Evolutionary conservation across 768 basidiomycete genomes (phyloP), one percentile per base, ranked within the genome.

Genomic region (Cystofilobasidium bisporidii): DNA sequence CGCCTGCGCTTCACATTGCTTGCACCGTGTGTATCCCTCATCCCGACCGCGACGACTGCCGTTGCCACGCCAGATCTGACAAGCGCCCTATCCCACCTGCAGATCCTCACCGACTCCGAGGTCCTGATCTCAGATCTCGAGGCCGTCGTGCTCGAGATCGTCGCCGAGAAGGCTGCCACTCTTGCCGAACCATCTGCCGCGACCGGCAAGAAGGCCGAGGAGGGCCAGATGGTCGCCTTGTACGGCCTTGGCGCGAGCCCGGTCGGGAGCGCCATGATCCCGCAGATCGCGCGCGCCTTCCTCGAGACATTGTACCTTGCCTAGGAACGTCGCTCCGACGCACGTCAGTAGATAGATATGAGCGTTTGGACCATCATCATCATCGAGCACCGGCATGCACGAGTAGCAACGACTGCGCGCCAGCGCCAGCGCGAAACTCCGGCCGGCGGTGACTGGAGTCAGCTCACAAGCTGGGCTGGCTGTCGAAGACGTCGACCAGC

Each of bases 1-100:
- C 92, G 1, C 80, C 87, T 15, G 91, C 87, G 12, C 81, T 97
- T 50, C 96, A 99, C 77, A 89, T 98, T 71, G 92, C 92, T 41
- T 88, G 87, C 78, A 99, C 94, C 72, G 91, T 94, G 73, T 1
- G n/a, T 30, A 1, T 18, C 30, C 40, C 14, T 26, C 22, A n/a
- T 11, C 18, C 26, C 3, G 6, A n/a, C n/a, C n/a, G n/a, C n/a
- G n/a, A n/a, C n/a, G n/a, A n/a, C n/a, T n/a, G n/a, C n/a, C n/a
- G n/a, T n/a, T n/a, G n/a, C n/a, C n/a, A n/a, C n/a, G 3, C 36
- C 45, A 18, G 8, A 15, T 55, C 30, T 36, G 22, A 22, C 43
- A 30, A 28, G 22, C 10, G 26, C 10, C n/a, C 43, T 43, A 47
- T 3, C 62, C 43, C 57, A 38, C 24, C 50, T 43, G 69, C 36